Evolutionary conservation across 768 basidiomycete species (phyloP).

Genomic region (Boletus speciosus): DNA sequence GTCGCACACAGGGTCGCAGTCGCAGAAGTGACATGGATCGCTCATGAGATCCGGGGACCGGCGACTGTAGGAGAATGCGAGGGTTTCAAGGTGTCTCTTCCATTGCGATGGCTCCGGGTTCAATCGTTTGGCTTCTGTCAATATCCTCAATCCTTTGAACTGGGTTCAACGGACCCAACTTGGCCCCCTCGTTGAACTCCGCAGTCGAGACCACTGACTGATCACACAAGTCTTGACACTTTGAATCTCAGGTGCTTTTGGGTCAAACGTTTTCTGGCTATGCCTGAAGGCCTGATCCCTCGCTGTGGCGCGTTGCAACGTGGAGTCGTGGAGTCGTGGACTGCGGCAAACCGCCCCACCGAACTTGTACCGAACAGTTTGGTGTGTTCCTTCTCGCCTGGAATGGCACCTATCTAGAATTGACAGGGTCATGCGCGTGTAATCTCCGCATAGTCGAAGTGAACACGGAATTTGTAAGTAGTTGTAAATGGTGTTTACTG

Average conservation of each 20-base stretch:
- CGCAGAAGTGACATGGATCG: not conserved
- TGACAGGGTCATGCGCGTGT: slow-evolving; percentile 13
- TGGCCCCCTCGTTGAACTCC: not conserved
- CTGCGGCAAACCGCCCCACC: not conserved
- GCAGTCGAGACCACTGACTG: not conserved
- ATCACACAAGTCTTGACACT: not conserved
- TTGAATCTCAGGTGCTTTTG: not conserved
- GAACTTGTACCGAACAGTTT: not conserved
- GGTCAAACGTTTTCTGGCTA: not conserved
- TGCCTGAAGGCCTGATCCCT: not conserved
- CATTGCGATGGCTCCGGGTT: not conserved
- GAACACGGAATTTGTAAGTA: not conserved
- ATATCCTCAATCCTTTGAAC: not conserved
- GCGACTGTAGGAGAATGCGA: slow-evolving; percentile 10
- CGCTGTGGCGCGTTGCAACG: slow-evolving; percentile 5
- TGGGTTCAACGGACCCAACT: not conserved
- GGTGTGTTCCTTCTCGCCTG: slow-evolving; percentile 6
- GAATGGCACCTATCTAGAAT: slow-evolving; percentile 6
- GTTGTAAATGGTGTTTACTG: not conserved
- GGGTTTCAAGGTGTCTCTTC: not conserved
- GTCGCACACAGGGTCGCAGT: not conserved
- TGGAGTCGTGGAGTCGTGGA: slow-evolving; percentile 1
- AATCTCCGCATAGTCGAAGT: slow-evolving; percentile 20
- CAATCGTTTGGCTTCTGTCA: not conserved
- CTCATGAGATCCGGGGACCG: slow-evolving; percentile 9